Conservation (phyloP, 345 rosid genomes). For the Brassica rapa region DNA sequence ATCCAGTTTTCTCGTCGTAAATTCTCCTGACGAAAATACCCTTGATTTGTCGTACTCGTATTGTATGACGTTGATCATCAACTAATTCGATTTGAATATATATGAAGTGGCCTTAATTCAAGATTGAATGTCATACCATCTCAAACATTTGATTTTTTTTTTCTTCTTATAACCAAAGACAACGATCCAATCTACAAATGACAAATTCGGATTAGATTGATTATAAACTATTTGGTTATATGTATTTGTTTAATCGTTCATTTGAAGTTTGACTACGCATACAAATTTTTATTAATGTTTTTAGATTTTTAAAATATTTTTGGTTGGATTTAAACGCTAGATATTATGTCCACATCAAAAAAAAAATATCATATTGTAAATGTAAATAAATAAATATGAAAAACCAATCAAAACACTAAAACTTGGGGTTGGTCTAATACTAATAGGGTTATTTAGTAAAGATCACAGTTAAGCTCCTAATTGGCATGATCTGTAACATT, state of each 20-base stretch:
- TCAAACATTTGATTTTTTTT: neutral
- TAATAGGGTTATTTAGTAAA: neutral
- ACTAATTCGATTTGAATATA: neutral
- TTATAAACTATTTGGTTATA: neutral
- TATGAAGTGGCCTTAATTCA: neutral
- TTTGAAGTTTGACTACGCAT: neutral
- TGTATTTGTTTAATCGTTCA: neutral
- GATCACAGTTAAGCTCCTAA: neutral
- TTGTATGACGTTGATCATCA: neutral
- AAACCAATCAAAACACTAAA: neutral
- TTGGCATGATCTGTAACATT: slow-evolving; percentile 34
- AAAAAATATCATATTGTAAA: neutral
- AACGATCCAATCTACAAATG: slow-evolving; percentile 4
- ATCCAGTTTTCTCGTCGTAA: neutral
- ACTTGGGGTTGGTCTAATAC: neutral
- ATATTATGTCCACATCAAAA: neutral
- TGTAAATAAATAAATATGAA: neutral
- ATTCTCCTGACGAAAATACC: neutral
- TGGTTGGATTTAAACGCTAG: neutral
- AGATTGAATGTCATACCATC: neutral
- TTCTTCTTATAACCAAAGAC: neutral
- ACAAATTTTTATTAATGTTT: neutral
- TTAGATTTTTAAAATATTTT: neutral
- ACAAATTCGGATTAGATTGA: neutral
- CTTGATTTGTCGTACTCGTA: slow-evolving; percentile 5